Percentiles rank a stretch among this genome's conserved stretches.
phyloP scores from a whole-genome alignment of 2,329 filamentous ascomycete genomes.

The Rutstroemia sp. region DNA sequence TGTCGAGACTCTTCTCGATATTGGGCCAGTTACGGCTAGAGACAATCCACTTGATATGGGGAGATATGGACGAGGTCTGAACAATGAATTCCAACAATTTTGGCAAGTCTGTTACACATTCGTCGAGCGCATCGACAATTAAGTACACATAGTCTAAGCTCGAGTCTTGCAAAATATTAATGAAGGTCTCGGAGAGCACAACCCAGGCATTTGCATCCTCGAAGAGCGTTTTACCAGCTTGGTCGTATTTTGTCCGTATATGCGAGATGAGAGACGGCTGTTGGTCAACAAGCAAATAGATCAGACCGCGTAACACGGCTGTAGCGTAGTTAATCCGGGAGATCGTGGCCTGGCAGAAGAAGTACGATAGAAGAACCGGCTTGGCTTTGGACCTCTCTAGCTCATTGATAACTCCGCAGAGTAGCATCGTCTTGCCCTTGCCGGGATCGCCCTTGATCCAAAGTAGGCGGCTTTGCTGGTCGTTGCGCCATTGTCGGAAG shows the following conservation, averaged over 20 bases:
- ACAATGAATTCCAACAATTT: background rate
- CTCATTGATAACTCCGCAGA: slow-evolving; percentile 2
- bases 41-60: background rate
- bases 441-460: slow-evolving; percentile 2
- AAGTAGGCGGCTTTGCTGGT: background rate
- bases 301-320: background rate
- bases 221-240: background rate
- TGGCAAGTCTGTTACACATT: background rate
- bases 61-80: background rate
- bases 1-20: background rate
- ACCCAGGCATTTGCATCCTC: background rate
- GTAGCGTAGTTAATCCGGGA: background rate
- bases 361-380: background rate
- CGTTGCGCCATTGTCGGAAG: background rate
- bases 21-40: background rate
- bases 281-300: slow-evolving; percentile 3
- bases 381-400: background rate
- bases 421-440: slow-evolving; percentile 2
- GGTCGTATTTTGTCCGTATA: background rate
- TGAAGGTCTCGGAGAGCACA: background rate
- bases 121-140: background rate
- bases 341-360: slow-evolving; percentile 1
- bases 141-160: background rate
- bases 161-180: background rate
- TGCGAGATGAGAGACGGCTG: background rate